Evolutionary conservation across 192 early-diverging fungal species (phyloP).

Genomic region (Linnemannia exigua): DNA sequence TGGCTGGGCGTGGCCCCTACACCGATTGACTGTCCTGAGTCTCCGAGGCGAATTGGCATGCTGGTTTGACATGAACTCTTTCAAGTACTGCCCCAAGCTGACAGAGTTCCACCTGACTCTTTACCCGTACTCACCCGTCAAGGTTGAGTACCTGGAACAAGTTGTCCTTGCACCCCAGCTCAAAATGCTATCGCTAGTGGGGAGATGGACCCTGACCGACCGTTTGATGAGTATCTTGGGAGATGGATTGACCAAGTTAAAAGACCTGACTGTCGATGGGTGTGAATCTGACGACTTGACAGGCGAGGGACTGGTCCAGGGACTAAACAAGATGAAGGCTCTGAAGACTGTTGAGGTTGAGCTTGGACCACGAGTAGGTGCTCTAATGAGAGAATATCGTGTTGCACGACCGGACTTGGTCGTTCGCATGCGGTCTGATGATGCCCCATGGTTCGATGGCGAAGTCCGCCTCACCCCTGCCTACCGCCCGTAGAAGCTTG

Average conservation of each 20-base stretch:
- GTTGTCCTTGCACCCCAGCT: conserved; percentile 19
- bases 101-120: conserved; percentile 29
- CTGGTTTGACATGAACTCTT: conserved; percentile 42
- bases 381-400: background rate
- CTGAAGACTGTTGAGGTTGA: conserved; percentile 8
- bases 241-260: background rate
- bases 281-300: conserved; percentile 33
- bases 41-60: conserved; percentile 36
- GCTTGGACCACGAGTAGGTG: background rate
- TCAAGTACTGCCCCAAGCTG: conserved; percentile 26
- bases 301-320: background rate
- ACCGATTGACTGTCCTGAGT: conserved; percentile 8
- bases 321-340: conserved; percentile 25
- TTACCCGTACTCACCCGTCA: conserved; percentile 40
- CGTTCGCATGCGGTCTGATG: conserved; percentile 5
- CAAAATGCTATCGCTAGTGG: conserved; percentile 9
- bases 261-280: conserved; percentile 2
- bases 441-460: background rate
- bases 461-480: background rate
- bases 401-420: background rate
- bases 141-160: conserved; percentile 19
- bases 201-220: conserved; percentile 38
- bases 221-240: background rate
- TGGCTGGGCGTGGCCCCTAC: conserved; percentile 41
- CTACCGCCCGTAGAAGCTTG: background rate